phyloP scores from a whole-genome alignment of 192 early-diverging fungal genomes.

The Podila clonocystis region DNA sequence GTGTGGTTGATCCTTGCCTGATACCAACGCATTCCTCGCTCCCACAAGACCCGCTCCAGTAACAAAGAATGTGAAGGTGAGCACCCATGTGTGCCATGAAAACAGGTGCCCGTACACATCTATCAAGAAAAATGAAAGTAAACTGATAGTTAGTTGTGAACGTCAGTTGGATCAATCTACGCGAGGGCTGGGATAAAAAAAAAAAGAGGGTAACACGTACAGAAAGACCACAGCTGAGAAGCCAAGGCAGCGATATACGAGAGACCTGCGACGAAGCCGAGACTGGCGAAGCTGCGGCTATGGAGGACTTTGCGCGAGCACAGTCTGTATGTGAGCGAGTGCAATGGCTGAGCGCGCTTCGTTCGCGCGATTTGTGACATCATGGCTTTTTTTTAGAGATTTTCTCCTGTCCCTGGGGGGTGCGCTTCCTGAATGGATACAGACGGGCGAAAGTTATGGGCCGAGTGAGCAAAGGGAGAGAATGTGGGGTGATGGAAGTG shows the following conservation, averaged over 20 bases:
- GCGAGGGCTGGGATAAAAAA: neutral
- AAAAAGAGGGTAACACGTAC: neutral
- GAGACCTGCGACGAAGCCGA: constrained; percentile 25
- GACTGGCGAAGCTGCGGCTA: constrained; percentile 24
- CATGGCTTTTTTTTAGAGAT: neutral
- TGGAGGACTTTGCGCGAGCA: constrained; percentile 29
- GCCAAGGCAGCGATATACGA: constrained; percentile 27
- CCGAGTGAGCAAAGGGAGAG: no score
- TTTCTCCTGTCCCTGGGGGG: neutral
- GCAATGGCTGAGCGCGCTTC: constrained; percentile 38
- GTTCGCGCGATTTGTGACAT: constrained; percentile 35
- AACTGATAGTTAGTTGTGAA: no score
- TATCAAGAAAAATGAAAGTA: constrained; percentile 2
- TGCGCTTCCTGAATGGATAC: neutral
- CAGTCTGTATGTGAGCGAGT: constrained; percentile 39
- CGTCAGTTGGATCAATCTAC: no score
- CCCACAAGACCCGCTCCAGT: constrained; percentile 33
- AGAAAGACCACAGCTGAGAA: constrained; percentile 23
- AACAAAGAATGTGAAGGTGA: constrained; percentile 18
- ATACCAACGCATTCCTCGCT: constrained; percentile 28
- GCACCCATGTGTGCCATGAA: constrained; percentile 10
- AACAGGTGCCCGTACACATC: constrained; percentile 20
- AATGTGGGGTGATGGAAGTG: no score
- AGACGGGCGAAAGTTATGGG: no score
- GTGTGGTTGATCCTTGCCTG: constrained; percentile 16